Conservation (phyloP, 805 yeast species). For the Wickerhamiella brachini region DNA sequence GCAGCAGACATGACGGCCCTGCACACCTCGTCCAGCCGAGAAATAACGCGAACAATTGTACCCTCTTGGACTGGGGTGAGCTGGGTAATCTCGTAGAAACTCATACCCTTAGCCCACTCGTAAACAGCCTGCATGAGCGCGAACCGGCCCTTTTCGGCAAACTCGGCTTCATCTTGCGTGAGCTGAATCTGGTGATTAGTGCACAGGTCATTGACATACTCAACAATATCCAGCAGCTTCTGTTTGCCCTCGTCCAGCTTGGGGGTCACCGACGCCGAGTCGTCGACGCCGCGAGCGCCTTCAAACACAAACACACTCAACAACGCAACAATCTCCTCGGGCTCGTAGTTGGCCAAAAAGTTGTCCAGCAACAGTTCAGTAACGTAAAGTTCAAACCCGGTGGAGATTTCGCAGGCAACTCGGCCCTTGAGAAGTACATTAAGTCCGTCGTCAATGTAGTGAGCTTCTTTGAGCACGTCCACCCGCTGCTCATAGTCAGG, state of each 20-base stretch:
- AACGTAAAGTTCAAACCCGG: slow-evolving; percentile 88
- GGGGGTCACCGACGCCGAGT: slow-evolving; percentile 59
- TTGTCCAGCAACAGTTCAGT: slow-evolving; percentile 87
- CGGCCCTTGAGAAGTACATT: slow-evolving; percentile 47
- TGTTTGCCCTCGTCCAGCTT: slow-evolving; percentile 49
- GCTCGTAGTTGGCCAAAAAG: slow-evolving; percentile 82
- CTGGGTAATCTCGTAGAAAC: slow-evolving; percentile 82
- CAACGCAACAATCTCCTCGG: slow-evolving; percentile 93
- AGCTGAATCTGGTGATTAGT: slow-evolving; percentile 55
- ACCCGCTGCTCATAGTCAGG: slow-evolving; percentile 92
- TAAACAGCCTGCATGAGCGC: slow-evolving; percentile 87
- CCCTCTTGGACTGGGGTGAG: slow-evolving; percentile 90
- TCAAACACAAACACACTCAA: slow-evolving; percentile 88
- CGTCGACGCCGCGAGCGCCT: slow-evolving; percentile 59
- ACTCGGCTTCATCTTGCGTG: slow-evolving; percentile 75
- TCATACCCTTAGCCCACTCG: slow-evolving; percentile 94
- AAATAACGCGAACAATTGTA: slow-evolving; percentile 88
- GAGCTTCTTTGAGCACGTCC: slow-evolving; percentile 61
- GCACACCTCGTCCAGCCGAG: slow-evolving; percentile 87
- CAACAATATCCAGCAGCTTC: slow-evolving; percentile 58
- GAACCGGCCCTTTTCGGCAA: slow-evolving; percentile 70
- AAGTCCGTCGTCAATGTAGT: slow-evolving; percentile 59
- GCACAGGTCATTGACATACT: slow-evolving; percentile 45
- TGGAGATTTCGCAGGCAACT: slow-evolving; percentile 33
- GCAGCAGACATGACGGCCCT: slow-evolving; percentile 92